Evolutionary conservation across 202 grass and related monocot species (phyloP), one percentile per base, ranked within the genome.

Genomic region (Zoysia matrella): DNA sequence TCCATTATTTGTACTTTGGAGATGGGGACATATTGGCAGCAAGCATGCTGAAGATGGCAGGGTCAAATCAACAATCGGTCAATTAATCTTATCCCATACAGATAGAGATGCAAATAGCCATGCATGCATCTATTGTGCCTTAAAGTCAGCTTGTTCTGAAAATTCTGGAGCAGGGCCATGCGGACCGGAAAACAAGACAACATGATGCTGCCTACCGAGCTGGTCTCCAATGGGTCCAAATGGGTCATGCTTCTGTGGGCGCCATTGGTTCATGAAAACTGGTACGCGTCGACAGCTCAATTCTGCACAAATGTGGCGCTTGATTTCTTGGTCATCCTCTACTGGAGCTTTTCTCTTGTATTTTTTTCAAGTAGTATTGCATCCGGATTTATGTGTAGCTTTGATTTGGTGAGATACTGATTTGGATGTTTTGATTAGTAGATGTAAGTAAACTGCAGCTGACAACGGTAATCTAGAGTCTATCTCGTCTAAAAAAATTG

Each of bases 111-210:
- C 67, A 68, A 39, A 60, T 65, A 39, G 11, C 60, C 51, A 57
- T 66, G 52, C 70, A 61, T 73, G 13, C 50, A 78, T 72, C 56
- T n/a, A 72, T 64, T 30, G 57, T 4, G 30, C 52, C 52, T 80
- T 74, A 54, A 80, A 46, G 42, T 9, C 41, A 8, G 69, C 48
- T 10, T 3, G 49, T 22, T 47, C 75, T 79, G 80, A 47, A 61
- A 88, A 84, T 30, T 77, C 57, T 61, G 72, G 77, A 58, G 65
- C 58, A 76, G 44, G 53, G 72, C 82, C 41, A 65, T 86, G 71
- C 76, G 63, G 18, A 62, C 81, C 52, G 42, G 75, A 75, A 75
- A 84, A 65, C 76, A 84, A 80, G 86, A 54, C 63, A 71, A 8
- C 13, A 60, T 81, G 57, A 70, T 76, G 44, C 30, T 67, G 58